Conservation (phyloP, 1,284 basidiomycete species). For the Anthracocystis panici-leucophaei region DNA sequence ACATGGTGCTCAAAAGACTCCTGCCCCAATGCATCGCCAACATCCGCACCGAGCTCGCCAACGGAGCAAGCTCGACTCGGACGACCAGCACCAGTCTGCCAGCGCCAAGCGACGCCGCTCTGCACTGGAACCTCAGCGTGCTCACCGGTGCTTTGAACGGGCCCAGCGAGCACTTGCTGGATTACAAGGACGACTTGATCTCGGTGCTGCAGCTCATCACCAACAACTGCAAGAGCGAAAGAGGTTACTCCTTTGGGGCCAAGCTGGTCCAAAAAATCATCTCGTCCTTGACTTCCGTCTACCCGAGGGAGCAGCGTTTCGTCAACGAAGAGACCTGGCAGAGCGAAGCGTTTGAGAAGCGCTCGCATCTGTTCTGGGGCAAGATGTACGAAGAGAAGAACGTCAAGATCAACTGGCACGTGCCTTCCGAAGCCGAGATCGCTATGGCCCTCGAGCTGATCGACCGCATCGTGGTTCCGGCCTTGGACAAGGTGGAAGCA, state of each 20-base stretch:
- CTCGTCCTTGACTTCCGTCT: constrained; percentile 81
- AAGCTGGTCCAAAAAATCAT: constrained; percentile 83
- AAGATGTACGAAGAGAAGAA: constrained; percentile 83
- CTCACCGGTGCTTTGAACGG: constrained; percentile 59
- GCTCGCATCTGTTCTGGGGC: constrained; percentile 86
- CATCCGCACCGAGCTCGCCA: constrained; percentile 85
- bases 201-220: constrained; percentile 79
- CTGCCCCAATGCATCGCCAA: constrained; percentile 83
- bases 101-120: constrained; percentile 86
- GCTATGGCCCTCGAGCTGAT: constrained; percentile 84
- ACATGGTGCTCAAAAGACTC: constrained; percentile 83
- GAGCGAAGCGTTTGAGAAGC: constrained; percentile 80
- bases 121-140: constrained; percentile 83
- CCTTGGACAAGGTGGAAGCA: constrained; percentile 78
- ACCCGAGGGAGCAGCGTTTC: constrained; percentile 84
- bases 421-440: constrained; percentile 81
- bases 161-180: constrained; percentile 72
- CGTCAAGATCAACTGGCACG: constrained; percentile 89
- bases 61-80: constrained; percentile 90
- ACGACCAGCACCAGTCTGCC: constrained; percentile 88
- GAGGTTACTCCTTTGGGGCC: constrained; percentile 86
- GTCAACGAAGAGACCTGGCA: constrained; percentile 87
- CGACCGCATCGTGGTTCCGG: constrained; percentile 78
- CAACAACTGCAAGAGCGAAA: constrained; percentile 86
- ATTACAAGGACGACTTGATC: constrained; percentile 79